These are phyloP conservation scores for Piloderma croceum DNA, from an alignment of 768 basidiomycete genomes.

Conservation along the genomic window DNA sequence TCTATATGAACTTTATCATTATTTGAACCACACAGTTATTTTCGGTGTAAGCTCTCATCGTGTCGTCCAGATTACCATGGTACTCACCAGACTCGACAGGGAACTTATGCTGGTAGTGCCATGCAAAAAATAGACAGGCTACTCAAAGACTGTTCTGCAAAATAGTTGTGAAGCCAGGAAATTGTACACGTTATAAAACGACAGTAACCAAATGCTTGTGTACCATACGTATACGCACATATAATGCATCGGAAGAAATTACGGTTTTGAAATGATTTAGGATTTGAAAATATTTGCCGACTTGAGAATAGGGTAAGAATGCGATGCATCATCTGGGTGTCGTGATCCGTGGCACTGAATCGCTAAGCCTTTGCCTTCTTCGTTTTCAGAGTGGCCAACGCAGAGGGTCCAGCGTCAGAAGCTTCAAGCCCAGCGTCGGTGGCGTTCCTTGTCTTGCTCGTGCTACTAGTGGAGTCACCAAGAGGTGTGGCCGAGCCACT, in stretches of 20 bases:
- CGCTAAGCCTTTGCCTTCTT: too few relatives aligned
- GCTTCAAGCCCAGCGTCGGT: neutral
- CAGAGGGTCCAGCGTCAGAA: too few relatives aligned
- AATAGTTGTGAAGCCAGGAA: neutral
- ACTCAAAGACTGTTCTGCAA: neutral
- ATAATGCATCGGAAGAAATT: too few relatives aligned
- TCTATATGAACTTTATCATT: conserved; percentile 78
- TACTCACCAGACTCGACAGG: conserved; percentile 18
- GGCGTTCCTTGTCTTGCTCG: neutral
- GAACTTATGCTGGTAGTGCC: conserved; percentile 50
- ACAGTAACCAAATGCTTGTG: too few relatives aligned
- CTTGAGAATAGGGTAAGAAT: too few relatives aligned
- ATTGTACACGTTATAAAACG: too few relatives aligned
- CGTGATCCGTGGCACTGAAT: too few relatives aligned
- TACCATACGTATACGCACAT: too few relatives aligned
- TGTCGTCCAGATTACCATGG: neutral
- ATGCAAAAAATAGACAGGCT: conserved; percentile 37
- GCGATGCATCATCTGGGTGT: too few relatives aligned
- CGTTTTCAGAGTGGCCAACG: too few relatives aligned
- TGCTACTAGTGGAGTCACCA: neutral
- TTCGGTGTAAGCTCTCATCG: conserved; percentile 55
- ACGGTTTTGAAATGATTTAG: too few relatives aligned
- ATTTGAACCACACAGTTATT: conserved; percentile 73
- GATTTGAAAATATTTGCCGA: too few relatives aligned
- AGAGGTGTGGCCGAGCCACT: neutral